Conservation (phyloP, 805 yeast genomes). For the Yueomyces sp. region DNA sequence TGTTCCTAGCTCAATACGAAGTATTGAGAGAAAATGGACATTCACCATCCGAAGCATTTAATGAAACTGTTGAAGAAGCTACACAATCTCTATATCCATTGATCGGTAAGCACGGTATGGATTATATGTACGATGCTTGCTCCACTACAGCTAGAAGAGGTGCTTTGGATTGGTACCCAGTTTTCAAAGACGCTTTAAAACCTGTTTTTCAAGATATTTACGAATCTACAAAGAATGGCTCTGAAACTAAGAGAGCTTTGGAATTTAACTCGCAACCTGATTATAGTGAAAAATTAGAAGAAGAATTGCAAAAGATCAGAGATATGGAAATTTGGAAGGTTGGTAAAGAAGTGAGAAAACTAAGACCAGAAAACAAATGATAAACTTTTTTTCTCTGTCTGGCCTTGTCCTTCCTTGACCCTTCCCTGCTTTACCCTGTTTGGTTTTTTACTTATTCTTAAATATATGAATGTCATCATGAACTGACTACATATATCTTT, state of each 20-base stretch:
- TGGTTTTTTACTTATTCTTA: neutral
- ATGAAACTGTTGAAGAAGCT: slow-evolving; percentile 99
- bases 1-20: slow-evolving; percentile 99
- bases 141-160: slow-evolving; percentile 99
- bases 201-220: slow-evolving; percentile 96
- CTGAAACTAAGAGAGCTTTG: slow-evolving; percentile 95
- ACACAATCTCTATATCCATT: slow-evolving; percentile 98
- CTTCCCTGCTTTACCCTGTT: too few relatives aligned
- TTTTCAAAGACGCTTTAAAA: slow-evolving; percentile 96
- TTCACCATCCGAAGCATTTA: slow-evolving; percentile 99
- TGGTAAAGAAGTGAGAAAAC: slow-evolving; percentile 98
- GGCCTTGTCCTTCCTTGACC: too few relatives aligned
- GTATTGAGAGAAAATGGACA: slow-evolving; percentile 99
- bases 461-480: neutral
- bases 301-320: slow-evolving; percentile 87
- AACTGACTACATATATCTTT: neutral
- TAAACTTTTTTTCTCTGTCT: too few relatives aligned
- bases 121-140: slow-evolving; percentile 99
- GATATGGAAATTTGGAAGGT: slow-evolving; percentile 99
- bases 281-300: slow-evolving; percentile 93
- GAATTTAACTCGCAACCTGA: slow-evolving; percentile 97
- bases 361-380: slow-evolving; percentile 95
- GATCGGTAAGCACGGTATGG: slow-evolving; percentile 99
- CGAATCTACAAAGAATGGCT: slow-evolving; percentile 88
- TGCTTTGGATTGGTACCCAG: slow-evolving; percentile 99